These are phyloP conservation scores for Myriosclerotinia curreyana DNA, from an alignment of 2,329 filamentous ascomycete genomes.

Conservation along the genomic window DNA sequence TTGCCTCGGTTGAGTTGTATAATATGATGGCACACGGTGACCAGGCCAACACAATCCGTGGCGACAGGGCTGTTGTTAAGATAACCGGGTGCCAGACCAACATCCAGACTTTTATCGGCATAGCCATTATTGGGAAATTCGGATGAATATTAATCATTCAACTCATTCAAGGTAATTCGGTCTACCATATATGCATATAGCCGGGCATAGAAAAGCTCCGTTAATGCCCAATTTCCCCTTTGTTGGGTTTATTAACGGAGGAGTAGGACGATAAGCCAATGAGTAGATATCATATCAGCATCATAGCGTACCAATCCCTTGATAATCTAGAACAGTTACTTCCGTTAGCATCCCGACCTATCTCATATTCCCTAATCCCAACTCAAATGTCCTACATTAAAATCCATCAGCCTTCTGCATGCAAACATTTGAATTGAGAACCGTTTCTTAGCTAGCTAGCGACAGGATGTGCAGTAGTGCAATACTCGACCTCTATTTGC, in stretches of 20 bases:
- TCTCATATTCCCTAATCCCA: background rate
- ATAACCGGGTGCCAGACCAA: background rate
- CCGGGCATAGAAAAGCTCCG: too few species aligned
- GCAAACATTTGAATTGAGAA: too few species aligned
- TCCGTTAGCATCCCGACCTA: background rate
- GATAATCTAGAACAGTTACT: too few species aligned
- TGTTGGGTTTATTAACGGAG: background rate
- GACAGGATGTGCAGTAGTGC: background rate
- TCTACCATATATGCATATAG: background rate
- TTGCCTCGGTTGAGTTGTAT: slow-evolving; percentile 40
- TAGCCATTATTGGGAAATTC: background rate
- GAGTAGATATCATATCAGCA: too few species aligned
- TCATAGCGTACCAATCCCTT: background rate
- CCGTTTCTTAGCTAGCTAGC: too few species aligned
- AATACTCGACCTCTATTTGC: background rate
- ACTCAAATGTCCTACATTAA: background rate
- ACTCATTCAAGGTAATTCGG: background rate
- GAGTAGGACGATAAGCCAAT: background rate
- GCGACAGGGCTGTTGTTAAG: too few species aligned
- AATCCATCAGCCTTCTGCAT: background rate
- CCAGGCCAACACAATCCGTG: slow-evolving; percentile 41
- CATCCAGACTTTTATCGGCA: too few species aligned
- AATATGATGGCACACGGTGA: slow-evolving; percentile 38
- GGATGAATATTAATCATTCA: too few species aligned
- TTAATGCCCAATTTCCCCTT: background rate